Evolutionary conservation across 352 stramenopile species (phyloP), one percentile per base, ranked within the genome.

Genomic region (Halophytophthora polymorphica): DNA sequence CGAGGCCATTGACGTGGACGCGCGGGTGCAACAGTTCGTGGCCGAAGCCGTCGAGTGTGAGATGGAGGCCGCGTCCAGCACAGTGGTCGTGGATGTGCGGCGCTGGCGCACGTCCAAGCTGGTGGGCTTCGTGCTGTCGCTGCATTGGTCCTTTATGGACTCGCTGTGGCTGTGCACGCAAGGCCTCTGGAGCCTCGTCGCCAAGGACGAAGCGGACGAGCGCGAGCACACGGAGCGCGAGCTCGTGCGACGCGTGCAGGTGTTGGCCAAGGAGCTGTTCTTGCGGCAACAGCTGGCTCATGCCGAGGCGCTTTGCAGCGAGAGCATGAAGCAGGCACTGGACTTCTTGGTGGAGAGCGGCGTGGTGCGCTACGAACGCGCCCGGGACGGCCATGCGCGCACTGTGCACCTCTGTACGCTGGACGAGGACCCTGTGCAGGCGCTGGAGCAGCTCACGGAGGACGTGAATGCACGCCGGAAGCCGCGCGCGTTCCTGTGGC

Each of bases 101-200:
- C 53, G 44, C n/a, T 86, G 61, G 65, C 63, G 55, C 21, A 41
- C 36, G 2, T 73, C 56, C 3, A 77, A 74, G 38, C 60, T 80
- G 21, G 60, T 74, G 21, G 62, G 69, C 49, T 90, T 95, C 33
- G 65, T 79, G 29, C 46, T 88, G 29, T 84, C 76, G 43, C 56
- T 95, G 19, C 65, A 83, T 28, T 88, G 78, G 73, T 82, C 84
- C 35, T 87, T 95, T 17, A 68, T 90, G 37, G 80, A 93, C 62
- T 83, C 81, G 43, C 53, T 93, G 28, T 86, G 74, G 70, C 64
- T 90, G 19, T 83, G 64, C 13, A 63, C 62, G 3, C 70, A 84
- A 14, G 71, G 74, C 0, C 62, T 80, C 12, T 82, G 64, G 66
- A 71, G 56, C 25, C 46, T 87, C 15, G 18, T 71, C 18, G 25